Evolutionary conservation across 2,329 filamentous ascomycete species (phyloP).

Genomic region (Sphaerostilbella broomeana): DNA sequence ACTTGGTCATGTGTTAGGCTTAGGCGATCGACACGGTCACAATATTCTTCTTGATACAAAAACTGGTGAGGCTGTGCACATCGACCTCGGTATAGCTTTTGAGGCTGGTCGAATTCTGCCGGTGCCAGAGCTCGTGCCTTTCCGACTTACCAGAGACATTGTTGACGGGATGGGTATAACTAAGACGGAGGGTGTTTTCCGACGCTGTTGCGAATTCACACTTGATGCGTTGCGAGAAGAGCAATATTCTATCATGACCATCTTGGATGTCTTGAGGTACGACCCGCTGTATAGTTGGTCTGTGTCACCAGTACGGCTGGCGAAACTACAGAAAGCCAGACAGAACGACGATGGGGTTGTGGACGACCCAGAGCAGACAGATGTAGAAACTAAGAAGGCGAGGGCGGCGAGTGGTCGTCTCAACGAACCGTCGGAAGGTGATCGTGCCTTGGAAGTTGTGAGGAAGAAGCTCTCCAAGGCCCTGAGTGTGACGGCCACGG

Average conservation of each 20-base stretch:
- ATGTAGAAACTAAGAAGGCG: slow-evolving; percentile 35
- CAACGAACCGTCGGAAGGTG: slow-evolving; percentile 68
- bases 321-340: slow-evolving; percentile 58
- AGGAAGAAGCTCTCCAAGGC: slow-evolving; percentile 94
- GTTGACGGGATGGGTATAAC: slow-evolving; percentile 97
- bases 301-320: slow-evolving; percentile 62
- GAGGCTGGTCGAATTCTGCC: slow-evolving; percentile 93
- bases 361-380: slow-evolving; percentile 32
- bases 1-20: slow-evolving; percentile 82
- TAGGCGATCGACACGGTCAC: slow-evolving; percentile 92
- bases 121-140: slow-evolving; percentile 91
- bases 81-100: slow-evolving; percentile 94
- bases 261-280: slow-evolving; percentile 94
- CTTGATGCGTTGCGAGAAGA: slow-evolving; percentile 92
- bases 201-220: slow-evolving; percentile 97
- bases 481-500: slow-evolving; percentile 86
- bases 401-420: slow-evolving; percentile 30
- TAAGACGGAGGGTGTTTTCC: slow-evolving; percentile 90
- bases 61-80: slow-evolving; percentile 91
- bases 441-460: slow-evolving; percentile 85
- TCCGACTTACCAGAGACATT: slow-evolving; percentile 87
- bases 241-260: slow-evolving; percentile 95
- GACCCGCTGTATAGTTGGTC: slow-evolving; percentile 97
- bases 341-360: slow-evolving; percentile 38
- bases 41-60: slow-evolving; percentile 90